Evolutionary conservation across 169 alveolate species (phyloP).

Genomic region (Eimeria maxima): DNA sequence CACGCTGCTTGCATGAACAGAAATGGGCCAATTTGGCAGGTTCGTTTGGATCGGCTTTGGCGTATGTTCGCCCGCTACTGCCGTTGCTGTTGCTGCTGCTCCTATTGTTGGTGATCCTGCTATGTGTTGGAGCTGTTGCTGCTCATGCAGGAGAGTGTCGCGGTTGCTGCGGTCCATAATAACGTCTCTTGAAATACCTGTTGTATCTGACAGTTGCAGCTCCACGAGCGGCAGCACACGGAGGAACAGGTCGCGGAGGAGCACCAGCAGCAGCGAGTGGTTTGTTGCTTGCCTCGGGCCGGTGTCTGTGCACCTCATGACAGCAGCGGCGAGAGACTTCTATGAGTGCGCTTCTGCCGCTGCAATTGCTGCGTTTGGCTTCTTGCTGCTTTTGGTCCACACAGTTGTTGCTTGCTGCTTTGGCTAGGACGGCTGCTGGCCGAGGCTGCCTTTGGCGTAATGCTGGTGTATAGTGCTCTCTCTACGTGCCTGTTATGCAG

Average conservation of each 20-base stretch:
- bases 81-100: not conserved
- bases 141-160: constrained; percentile 22
- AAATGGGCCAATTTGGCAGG: no score
- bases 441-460: not conserved
- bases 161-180: constrained; percentile 56
- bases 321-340: constrained; percentile 31
- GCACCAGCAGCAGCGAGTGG: constrained; percentile 71
- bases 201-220: constrained; percentile 64
- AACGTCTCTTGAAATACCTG: constrained; percentile 29
- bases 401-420: not conserved
- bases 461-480: not conserved
- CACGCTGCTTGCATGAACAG: not conserved
- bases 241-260: constrained; percentile 10
- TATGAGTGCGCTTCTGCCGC: constrained; percentile 9
- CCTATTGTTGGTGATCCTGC: not conserved
- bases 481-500: not conserved
- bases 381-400: not conserved
- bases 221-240: constrained; percentile 59
- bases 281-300: constrained; percentile 63
- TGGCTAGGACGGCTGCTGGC: not conserved
- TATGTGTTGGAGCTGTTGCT: not conserved
- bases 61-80: not conserved
- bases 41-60: not conserved
- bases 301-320: constrained; percentile 73
- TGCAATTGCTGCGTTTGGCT: not conserved